Conservation (phyloP, 2,329 filamentous ascomycete genomes). For the Metarhizium rileyi region DNA sequence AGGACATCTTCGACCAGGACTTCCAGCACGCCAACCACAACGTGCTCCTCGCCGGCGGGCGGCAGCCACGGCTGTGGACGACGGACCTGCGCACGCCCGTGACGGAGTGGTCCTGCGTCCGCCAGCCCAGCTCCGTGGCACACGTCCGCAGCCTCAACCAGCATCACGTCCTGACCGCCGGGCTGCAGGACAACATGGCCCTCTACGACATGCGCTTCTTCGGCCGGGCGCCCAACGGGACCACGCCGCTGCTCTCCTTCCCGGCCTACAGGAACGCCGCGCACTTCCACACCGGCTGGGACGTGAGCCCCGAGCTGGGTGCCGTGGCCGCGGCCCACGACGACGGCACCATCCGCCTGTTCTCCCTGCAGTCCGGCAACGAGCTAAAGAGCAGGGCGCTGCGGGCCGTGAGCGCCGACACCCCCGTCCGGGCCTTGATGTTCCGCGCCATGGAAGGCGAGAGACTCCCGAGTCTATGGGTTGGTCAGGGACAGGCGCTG, state of each 20-base stretch:
- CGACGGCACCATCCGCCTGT: conserved; percentile 36
- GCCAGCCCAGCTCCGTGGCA: conserved; percentile 32
- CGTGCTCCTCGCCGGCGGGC: conserved; percentile 41
- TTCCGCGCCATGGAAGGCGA: conserved; percentile 34
- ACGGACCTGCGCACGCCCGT: conserved; percentile 33
- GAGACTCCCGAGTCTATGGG: conserved; percentile 35
- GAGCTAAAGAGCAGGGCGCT: conserved; percentile 21
- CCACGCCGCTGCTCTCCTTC: conserved; percentile 36
- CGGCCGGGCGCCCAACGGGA: conserved; percentile 10
- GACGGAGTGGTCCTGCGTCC: conserved; percentile 21
- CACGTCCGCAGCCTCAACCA: conserved; percentile 39
- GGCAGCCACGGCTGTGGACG: conserved; percentile 35
- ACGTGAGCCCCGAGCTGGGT: conserved; percentile 35
- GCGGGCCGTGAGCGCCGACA: conserved; percentile 12
- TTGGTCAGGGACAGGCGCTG: conserved; percentile 28
- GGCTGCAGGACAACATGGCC: conserved; percentile 37
- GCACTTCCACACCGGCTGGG: conserved; percentile 40
- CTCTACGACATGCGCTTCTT: conserved; percentile 48
- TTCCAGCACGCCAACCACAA: conserved; percentile 34
- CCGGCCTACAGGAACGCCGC: conserved; percentile 39
- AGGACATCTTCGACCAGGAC: conserved; percentile 38
- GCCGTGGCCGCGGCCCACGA: conserved; percentile 46
- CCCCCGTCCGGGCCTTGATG: conserved; percentile 32
- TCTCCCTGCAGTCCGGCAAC: conserved; percentile 37
- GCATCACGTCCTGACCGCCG: conserved; percentile 43